phyloP scores from a whole-genome alignment of 2,329 filamentous ascomycete species.

The Pseudopyrenochaeta lycopersici region DNA sequence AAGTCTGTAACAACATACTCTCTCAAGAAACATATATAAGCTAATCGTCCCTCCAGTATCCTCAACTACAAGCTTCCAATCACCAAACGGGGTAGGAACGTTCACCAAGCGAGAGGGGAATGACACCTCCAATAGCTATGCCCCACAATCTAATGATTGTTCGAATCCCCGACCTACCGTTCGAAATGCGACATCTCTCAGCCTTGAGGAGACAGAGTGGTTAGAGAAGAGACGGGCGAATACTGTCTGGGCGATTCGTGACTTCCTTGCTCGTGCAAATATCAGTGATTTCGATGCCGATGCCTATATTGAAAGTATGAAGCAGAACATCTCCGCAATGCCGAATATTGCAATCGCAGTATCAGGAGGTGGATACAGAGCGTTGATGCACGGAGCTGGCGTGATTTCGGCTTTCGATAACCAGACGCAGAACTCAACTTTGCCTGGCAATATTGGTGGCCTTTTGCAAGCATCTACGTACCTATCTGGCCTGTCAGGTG shows the following conservation, averaged over 20 bases:
- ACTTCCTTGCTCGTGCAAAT: slow-evolving; percentile 73
- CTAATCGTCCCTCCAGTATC: not conserved
- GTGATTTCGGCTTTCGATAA: slow-evolving; percentile 79
- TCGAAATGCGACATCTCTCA: slow-evolving; percentile 68
- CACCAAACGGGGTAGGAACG: not conserved
- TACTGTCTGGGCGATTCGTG: slow-evolving; percentile 74
- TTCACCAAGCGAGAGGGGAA: not conserved
- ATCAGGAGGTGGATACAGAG: slow-evolving; percentile 83
- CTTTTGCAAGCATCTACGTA: slow-evolving; percentile 81
- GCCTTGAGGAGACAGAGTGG: slow-evolving; percentile 69
- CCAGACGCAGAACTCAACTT: slow-evolving; percentile 68
- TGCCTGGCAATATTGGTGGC: slow-evolving; percentile 74
- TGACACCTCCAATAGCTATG: slow-evolving; percentile 62
- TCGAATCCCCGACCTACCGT: slow-evolving; percentile 71
- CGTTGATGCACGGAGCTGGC: slow-evolving; percentile 80
- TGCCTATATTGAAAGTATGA: slow-evolving; percentile 69
- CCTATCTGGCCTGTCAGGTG: slow-evolving; percentile 79
- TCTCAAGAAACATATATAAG: not conserved
- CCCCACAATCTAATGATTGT: slow-evolving; percentile 71
- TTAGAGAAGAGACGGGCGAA: slow-evolving; percentile 72
- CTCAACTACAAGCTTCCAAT: not conserved
- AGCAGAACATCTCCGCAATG: slow-evolving; percentile 60
- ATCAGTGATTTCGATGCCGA: slow-evolving; percentile 77
- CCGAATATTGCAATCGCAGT: slow-evolving; percentile 77
- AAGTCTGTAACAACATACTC: not conserved